Base-by-base conservation (phyloP, 2,329 filamentous ascomycete species). In the Pseudogymnoascus sp. region DNA sequence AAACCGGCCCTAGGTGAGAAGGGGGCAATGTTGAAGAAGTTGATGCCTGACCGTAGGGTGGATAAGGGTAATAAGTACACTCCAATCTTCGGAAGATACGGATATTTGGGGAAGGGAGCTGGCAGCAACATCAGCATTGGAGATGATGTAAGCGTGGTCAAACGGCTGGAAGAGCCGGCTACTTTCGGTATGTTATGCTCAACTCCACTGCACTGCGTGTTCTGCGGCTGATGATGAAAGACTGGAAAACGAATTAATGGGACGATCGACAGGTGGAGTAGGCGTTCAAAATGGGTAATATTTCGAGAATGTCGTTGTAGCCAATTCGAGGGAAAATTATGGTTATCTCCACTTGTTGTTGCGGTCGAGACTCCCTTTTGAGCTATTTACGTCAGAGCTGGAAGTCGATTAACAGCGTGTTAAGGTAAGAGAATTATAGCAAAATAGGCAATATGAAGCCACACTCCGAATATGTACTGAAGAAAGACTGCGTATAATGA, bases 41-140 rank as follows among this genome's bases (percentile, higher is more conserved):
- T 92, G 68, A 85, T 86, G 80, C 81, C 78, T 60, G 86, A 91
- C 72, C 79, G 89, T 18, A 80, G 88, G 62, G 87, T 92, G 5
- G 88, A 92, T 69, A 65, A 71, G n/a, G 88, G 88, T 0, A 77
- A 77, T 35, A 88, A 84, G 70, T 90, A 83, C 71, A 82, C 80
- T 63, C 87, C 88, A 10, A 79, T 89, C 7, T 92, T 92, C 77
- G 88, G 88, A 8, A 79, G 87, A 48, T 91, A 91, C 74, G 86
- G 80, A 0, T 90, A 90, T 70, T 72, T 88, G 42, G 64, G 60
- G 15, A 66, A 61, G 5, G 68, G 67, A 15, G 69, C 67, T 18
- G 73, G 71, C 9, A 69, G 70, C 33, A 72, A 72, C 1, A 68
- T 82, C 52, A 71, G 64, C 9, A 74, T 82, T 61, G 79, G 80